These are phyloP conservation scores for Aspergillus uvarum DNA, from an alignment of 2,329 filamentous ascomycete genomes.

Conservation along the genomic window DNA sequence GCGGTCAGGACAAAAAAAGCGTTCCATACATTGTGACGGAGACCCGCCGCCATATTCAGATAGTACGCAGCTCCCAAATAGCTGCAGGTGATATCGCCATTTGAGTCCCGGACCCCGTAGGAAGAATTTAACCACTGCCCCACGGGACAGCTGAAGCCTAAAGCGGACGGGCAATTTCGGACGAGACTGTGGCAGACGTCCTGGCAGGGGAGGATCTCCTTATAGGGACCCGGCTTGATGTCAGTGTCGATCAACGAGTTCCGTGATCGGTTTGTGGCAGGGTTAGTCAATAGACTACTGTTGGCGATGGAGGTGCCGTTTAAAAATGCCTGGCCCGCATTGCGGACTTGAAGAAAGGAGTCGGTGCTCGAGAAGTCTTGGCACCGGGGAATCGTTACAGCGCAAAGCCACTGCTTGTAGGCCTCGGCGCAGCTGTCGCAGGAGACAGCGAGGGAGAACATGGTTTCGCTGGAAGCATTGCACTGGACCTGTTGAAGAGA, in stretches of 20 bases:
- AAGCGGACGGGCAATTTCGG: conserved; percentile 73
- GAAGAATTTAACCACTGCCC: conserved; percentile 50
- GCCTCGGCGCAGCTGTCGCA: conserved; percentile 75
- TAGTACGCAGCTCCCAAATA: conserved; percentile 61
- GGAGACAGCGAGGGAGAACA: conserved; percentile 75
- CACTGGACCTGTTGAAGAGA: conserved; percentile 83
- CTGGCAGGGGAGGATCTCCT: conserved; percentile 84
- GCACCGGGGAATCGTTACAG: conserved; percentile 88
- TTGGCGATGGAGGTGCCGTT: conserved; percentile 61
- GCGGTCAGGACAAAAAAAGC: conserved; percentile 5
- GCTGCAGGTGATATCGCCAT: conserved; percentile 56
- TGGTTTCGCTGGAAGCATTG: conserved; percentile 68
- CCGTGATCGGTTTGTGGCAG: conserved; percentile 59
- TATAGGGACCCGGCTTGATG: conserved; percentile 84
- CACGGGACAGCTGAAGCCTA: conserved; percentile 74
- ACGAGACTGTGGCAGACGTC: conserved; percentile 86
- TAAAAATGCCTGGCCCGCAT: conserved; percentile 68
- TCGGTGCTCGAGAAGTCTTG: conserved; percentile 69
- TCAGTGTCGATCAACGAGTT: conserved; percentile 69
- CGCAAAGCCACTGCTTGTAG: conserved; percentile 95
- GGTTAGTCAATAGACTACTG: conserved; percentile 31
- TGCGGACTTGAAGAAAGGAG: conserved; percentile 65
- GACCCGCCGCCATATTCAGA: conserved; percentile 29
- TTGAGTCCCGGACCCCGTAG: conserved; percentile 47
- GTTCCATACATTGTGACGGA: background rate